phyloP scores from a whole-genome alignment of 805 yeast species.

The Saccharomycopsis capsularis region DNA sequence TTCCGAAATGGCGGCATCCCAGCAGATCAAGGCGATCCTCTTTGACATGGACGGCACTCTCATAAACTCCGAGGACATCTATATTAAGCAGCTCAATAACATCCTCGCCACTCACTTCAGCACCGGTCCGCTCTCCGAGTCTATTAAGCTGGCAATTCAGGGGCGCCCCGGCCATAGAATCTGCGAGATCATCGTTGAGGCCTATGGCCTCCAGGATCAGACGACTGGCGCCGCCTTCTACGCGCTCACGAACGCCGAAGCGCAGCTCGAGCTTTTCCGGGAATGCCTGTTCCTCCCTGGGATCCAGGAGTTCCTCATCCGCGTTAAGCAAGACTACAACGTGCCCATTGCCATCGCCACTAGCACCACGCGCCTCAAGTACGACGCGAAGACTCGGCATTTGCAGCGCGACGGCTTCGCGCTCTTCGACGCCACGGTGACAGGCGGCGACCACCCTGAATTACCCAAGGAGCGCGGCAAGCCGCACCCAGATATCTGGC shows the following conservation, averaged over 20 bases:
- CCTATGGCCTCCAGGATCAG: conserved; percentile 52
- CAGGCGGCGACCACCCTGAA: conserved; percentile 76
- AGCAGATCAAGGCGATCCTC: conserved; percentile 70
- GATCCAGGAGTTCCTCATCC: conserved; percentile 55
- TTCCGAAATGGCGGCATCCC: no score
- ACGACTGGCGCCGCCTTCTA: conserved; percentile 56
- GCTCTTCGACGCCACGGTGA: conserved; percentile 57
- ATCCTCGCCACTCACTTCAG: conserved; percentile 37
- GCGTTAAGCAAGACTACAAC: conserved; percentile 40
- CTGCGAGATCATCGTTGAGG: conserved; percentile 55
- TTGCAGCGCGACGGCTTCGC: conserved; percentile 50
- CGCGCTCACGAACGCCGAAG: conserved; percentile 31
- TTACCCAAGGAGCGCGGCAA: conserved; percentile 84
- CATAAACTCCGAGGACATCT: conserved; percentile 85
- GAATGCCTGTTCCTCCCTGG: conserved; percentile 72
- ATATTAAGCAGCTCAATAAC: conserved; percentile 39
- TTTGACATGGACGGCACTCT: conserved; percentile 93
- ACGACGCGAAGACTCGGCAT: conserved; percentile 64
- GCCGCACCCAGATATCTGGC: conserved; percentile 92
- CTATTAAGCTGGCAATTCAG: conserved; percentile 75
- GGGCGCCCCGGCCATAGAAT: conserved; percentile 87
- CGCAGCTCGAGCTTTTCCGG: conserved; percentile 36
- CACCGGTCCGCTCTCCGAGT: conserved; percentile 84
- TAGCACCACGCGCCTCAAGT: conserved; percentile 61
- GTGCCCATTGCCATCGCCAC: conserved; percentile 90